Base-by-base conservation (phyloP, 1,139 yeast genomes). In the Yamadazyma dushanensis region DNA sequence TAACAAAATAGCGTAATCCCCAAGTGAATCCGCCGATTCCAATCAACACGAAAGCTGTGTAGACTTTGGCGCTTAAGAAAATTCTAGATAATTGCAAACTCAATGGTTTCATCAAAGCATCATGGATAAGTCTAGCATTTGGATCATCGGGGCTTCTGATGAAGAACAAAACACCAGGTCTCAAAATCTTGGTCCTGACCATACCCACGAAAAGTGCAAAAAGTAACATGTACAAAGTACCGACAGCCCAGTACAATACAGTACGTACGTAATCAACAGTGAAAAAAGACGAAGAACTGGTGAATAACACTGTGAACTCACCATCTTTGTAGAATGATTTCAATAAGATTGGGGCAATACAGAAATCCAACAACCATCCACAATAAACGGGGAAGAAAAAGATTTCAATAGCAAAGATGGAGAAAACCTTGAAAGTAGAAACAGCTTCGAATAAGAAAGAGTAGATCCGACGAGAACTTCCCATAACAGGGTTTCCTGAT, bases 61-160 rank as follows among this genome's bases (percentile, higher is more conserved):
- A 92, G 16, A 88, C 87, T 36, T 80, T 68, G 11, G 81, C 94
- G 29, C 96, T 85, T 21, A 88, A 62, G 6, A 73, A 72, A 29
- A 92, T 83, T 44, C 96, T 72, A 23, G 84, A 78, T 24, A 90
- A 50, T 56, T 92, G 97, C 30, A 83, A 65, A 10, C 63, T 46
- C 49, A 90, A 71, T 1, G 96, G 87, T 45, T 85, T 80, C 37
- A 84, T 83, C 42, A 92, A 63, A 1, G 95, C 94, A 54, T 90
- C 96, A 47, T 88, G 92, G 31, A 92, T 75, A n/a, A 94, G 76
- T 44, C 92, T 78, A 29, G 89, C 82, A 49, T 88, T 84, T 20
- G 96, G 96, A 54, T 92, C 97, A 49, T 90, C 96, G 2, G 97
- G 96, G 21, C 95, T 89, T 45, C 96, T 73, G 39, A 94, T 86